phyloP scores from a whole-genome alignment of 768 basidiomycete genomes.

The Gymnopilus junonius region DNA sequence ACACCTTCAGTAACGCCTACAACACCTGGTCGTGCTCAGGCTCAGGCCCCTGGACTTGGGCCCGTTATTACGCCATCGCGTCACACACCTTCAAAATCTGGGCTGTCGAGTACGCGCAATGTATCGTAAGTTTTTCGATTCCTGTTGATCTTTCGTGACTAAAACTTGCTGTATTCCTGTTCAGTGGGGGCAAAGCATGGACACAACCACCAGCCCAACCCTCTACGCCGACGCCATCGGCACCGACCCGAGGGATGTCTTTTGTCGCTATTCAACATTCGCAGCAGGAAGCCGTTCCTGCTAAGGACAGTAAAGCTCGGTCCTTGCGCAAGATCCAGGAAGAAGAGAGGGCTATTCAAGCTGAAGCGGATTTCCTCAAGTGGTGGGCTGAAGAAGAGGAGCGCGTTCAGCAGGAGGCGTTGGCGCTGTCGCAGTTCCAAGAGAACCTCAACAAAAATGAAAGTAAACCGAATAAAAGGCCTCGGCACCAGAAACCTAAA shows the following conservation, averaged over 20 bases:
- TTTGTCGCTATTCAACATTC: conserved; percentile 85
- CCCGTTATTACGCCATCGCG: conserved; percentile 68
- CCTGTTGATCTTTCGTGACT: neutral
- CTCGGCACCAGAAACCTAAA: conserved; percentile 10
- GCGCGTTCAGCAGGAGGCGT: conserved; percentile 58
- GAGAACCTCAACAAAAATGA: conserved; percentile 5
- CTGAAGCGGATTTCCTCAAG: conserved; percentile 79
- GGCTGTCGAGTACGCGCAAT: conserved; percentile 39
- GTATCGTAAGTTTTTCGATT: conserved; percentile 49
- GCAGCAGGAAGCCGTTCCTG: conserved; percentile 55
- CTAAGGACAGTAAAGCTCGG: conserved; percentile 50
- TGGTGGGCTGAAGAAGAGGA: conserved; percentile 93
- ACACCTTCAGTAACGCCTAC: conserved; percentile 1
- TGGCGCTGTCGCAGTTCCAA: conserved; percentile 29
- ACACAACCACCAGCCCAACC: conserved; percentile 55
- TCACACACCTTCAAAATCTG: conserved; percentile 36
- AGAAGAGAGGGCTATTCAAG: conserved; percentile 70
- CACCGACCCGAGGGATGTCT: conserved; percentile 52
- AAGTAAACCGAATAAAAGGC: conserved; percentile 5
- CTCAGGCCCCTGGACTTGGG: conserved; percentile 51
- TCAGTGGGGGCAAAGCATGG: conserved; percentile 66
- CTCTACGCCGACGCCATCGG: conserved; percentile 31
- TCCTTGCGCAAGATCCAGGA: conserved; percentile 85
- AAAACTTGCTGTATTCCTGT: neutral
- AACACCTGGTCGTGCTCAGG: conserved; percentile 19